Base-by-base conservation (phyloP, 306 rosid species). In the Morella rubra region DNA sequence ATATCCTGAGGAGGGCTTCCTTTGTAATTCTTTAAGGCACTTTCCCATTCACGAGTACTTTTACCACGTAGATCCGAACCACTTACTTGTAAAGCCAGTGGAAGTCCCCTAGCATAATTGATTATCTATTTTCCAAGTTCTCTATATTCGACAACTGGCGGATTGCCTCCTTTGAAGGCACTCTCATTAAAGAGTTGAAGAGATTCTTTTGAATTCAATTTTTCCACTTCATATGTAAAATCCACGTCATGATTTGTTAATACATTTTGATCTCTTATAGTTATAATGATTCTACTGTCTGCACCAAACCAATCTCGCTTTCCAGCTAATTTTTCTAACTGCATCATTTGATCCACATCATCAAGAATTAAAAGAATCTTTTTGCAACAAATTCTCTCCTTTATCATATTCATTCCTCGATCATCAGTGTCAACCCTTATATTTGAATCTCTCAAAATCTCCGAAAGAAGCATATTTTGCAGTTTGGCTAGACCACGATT, bases 291-390 rank as follows among this genome's bases (percentile, higher is more conserved):
- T n/a, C n/a, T n/a, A n/a, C n/a, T n/a, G n/a, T n/a, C n/a, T n/a
- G 49, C 82, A 62, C 86, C 88, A 24, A 85, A 85, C 88, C 86
- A 85, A 79, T 82, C 80, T 0, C 69, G 77, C 6, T 77, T 79
- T 51, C 86, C 82, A 10, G 86, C 88, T 16, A 85, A 65, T n/a
- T 84, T 77, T 69, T 79, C 77, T 6, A 85, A 45, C 65, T 85
- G 86, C 47, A 76, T 80, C 69, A 82, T 20, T 18, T 37, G 76
- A 69, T 79, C 84, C 50, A 85, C 73, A 77, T 82, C 82, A 78
- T 82, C 85, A 78, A 82, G 82, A 61, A 69, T 51, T 54, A 82
- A 11, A 51, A 82, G 85, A 51, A 73, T 73, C 62, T 42, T 82
- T 27, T 7, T 18, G 6, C 0, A 20, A 8, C 20, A 53, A 11